Percentiles rank a stretch among this genome's conserved stretches.
Conservation (phyloP, 1,139 yeast genomes). For the Hemisphaericaspora subhashii region DNA sequence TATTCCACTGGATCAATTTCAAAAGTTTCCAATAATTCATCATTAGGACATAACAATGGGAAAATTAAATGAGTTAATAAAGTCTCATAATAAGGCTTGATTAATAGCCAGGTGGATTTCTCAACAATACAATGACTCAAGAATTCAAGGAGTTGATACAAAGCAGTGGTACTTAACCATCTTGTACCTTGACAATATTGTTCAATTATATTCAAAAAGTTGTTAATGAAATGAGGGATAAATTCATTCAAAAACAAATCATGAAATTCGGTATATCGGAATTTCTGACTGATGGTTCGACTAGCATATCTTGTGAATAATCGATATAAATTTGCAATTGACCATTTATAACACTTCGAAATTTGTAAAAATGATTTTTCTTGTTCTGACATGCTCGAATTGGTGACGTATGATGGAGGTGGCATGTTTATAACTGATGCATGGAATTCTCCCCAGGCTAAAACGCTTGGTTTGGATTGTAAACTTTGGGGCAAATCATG, state of each 20-base stretch:
- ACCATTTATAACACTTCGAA: slow-evolving; percentile 85
- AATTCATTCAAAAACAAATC: slow-evolving; percentile 50
- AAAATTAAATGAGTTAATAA: slow-evolving; percentile 72
- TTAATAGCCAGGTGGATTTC: slow-evolving; percentile 66
- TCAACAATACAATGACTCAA: slow-evolving; percentile 69
- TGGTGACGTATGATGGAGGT: slow-evolving; percentile 51
- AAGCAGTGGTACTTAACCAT: slow-evolving; percentile 70
- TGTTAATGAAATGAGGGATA: slow-evolving; percentile 70
- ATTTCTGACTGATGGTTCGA: slow-evolving; percentile 50
- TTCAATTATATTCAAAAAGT: slow-evolving; percentile 66
- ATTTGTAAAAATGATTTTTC: slow-evolving; percentile 41
- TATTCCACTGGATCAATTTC: slow-evolving; percentile 92
- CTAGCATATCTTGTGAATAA: slow-evolving; percentile 71
- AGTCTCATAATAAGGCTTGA: slow-evolving; percentile 68
- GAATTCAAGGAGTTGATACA: slow-evolving; percentile 68
- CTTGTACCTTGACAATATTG: slow-evolving; percentile 64
- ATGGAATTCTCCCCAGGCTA: slow-evolving; percentile 79
- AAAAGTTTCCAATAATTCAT: slow-evolving; percentile 69
- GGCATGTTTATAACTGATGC: slow-evolving; percentile 64
- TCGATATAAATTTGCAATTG: slow-evolving; percentile 74
- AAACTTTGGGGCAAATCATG: slow-evolving; percentile 73
- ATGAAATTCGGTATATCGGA: slow-evolving; percentile 52
- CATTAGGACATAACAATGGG: slow-evolving; percentile 75
- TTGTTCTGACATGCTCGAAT: slow-evolving; percentile 26
- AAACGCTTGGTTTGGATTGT: slow-evolving; percentile 57